Base-by-base conservation (phyloP, 192 early-diverging fungal species). In the Coemansia sp. region DNA sequence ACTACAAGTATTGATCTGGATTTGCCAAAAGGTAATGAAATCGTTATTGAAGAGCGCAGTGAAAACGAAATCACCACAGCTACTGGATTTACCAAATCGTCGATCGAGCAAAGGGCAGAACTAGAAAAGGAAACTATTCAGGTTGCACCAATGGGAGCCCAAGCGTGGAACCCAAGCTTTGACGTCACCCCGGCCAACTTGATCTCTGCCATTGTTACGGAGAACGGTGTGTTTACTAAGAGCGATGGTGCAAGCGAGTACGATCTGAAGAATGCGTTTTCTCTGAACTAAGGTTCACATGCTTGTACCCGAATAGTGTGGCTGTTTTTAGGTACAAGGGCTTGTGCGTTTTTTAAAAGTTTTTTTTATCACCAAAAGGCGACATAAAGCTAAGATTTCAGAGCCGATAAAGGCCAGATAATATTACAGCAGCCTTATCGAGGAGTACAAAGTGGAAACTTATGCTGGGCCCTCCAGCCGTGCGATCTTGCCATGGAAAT, bases 91-190 rank as follows among this genome's bases (percentile, higher is more conserved):
- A 63, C 66, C 12, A 16, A 9, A 1, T 26, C 18, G 4, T 51
- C 52, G 16, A 66, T 89, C 48, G 21, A 15, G 7, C 12, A 9
- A 10, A 16, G 21, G 9, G 25, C 48, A 89, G 86, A n/a, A 58
- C 67, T 85, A 31, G 64, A 75, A 0, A 70, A 77, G 18, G 81
- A 83, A n/a, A 84, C 84, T 1, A 79, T 98, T 12, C 84, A 87
- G 46, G 86, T 96, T 52, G 93, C 94, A 4, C 93, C 95, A 0
- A 63, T 84, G n/a, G 90, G 90, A 0, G 91, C 94, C 63, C 66
- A 72, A 23, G 93, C 95, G n/a, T 99, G 97, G 97, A 96, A 99
- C 71, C 94, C 97, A 13, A 91, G 92, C 48, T 99, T 99, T 76
- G 96, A 99, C 61, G 91, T 97, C 21, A 95, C 94, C 2, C 95